A percentile compares a stretch with the other conserved stretches of the same genome.
phyloP scores from a whole-genome alignment of 1,139 yeast species.

The Nakaseomyces uthaithaninus region DNA sequence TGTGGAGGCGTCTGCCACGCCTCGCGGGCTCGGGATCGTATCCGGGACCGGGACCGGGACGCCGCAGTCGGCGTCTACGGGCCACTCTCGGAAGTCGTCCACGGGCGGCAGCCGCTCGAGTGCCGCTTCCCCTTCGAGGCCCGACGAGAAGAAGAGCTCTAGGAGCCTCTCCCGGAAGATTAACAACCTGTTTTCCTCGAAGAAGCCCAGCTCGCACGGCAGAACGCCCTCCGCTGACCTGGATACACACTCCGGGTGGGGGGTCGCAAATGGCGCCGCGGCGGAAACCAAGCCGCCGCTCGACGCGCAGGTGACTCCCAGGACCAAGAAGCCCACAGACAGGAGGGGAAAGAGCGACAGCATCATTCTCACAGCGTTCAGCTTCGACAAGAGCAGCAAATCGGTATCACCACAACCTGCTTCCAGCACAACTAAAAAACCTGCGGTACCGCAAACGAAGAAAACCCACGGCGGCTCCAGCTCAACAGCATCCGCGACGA shows the following conservation, averaged over 20 bases:
- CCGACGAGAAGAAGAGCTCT: conserved; percentile 14
- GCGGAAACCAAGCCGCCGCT: background rate
- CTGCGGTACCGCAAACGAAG: background rate
- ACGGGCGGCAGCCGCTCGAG: background rate
- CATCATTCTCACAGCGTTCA: conserved; percentile 10
- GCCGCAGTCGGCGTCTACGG: background rate
- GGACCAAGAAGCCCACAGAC: background rate
- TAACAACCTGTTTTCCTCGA: conserved; percentile 1
- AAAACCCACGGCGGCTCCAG: background rate
- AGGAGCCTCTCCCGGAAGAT: conserved; percentile 24
- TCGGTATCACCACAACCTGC: background rate
- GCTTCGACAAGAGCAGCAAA: background rate
- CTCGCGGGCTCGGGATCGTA: conserved; percentile 1
- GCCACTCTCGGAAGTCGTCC: conserved; percentile 5
- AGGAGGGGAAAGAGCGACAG: conserved; percentile 28
- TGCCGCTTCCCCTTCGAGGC: background rate
- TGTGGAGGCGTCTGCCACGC: background rate
- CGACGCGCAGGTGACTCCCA: background rate
- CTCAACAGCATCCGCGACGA: background rate
- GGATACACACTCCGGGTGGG: conserved; percentile 28
- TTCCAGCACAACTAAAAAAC: background rate
- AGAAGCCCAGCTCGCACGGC: conserved; percentile 1
- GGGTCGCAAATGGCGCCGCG: conserved; percentile 14
- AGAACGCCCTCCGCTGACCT: conserved; percentile 9
- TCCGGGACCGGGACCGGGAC: background rate